These are phyloP conservation scores for Sanguinoderma infundibulare DNA, from an alignment of 1,284 basidiomycete genomes.

Conservation along the genomic window DNA sequence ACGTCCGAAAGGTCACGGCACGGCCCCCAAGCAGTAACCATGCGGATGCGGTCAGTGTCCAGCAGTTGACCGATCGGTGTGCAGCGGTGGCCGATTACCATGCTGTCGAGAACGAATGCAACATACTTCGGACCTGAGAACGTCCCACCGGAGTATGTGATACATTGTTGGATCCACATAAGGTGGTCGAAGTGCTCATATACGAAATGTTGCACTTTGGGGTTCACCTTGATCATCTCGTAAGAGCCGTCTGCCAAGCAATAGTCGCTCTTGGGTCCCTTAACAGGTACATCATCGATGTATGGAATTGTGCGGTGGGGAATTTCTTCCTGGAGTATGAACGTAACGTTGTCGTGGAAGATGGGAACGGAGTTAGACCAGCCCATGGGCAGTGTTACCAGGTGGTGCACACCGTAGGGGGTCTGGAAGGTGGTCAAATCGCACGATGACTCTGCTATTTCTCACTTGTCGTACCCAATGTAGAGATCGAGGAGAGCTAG, in stretches of 20 bases:
- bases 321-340: conserved; percentile 42
- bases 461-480: conserved; percentile 26
- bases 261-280: conserved; percentile 32
- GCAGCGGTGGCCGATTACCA: too few species aligned
- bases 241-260: conserved; percentile 17
- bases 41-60: too few species aligned
- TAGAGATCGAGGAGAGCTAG: conserved; percentile 34
- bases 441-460: conserved; percentile 29
- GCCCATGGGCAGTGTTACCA: conserved; percentile 41
- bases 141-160: conserved; percentile 33
- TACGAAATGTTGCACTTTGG: conserved; percentile 37
- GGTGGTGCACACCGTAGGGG: conserved; percentile 26
- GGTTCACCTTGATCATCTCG: conserved; percentile 35
- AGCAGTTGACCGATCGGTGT: too few species aligned
- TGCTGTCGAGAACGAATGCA: too few species aligned
- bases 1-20: conserved; percentile 26
- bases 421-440: conserved; percentile 34
- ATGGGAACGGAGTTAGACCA: conserved; percentile 45
- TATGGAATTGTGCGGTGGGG: conserved; percentile 37
- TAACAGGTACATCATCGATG: conserved; percentile 36
- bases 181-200: conserved; percentile 37
- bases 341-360: conserved; percentile 40
- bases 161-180: conserved; percentile 35
- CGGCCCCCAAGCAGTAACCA: conserved; percentile 32
- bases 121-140: conserved; percentile 30